phyloP scores from a whole-genome alignment of 1,284 basidiomycete species.

The Rhodofomes roseus region DNA sequence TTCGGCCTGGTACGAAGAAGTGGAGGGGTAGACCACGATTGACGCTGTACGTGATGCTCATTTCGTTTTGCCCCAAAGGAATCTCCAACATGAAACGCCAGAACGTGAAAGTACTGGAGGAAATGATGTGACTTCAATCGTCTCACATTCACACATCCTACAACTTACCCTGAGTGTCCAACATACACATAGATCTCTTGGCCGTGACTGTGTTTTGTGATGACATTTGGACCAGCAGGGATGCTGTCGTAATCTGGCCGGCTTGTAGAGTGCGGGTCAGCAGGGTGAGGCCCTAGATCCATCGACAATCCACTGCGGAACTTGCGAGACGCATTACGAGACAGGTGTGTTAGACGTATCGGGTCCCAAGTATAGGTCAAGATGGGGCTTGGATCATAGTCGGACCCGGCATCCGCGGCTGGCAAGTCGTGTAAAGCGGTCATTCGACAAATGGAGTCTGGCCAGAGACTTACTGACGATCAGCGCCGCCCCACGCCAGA shows the following conservation, averaged over 20 bases:
- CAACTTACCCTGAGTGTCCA: conserved; percentile 55
- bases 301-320: conserved; percentile 35
- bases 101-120: conserved; percentile 77
- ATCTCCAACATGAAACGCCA: conserved; percentile 93
- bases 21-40: conserved; percentile 76
- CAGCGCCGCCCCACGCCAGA: conserved; percentile 88
- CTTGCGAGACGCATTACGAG: conserved; percentile 12
- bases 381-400: conserved; percentile 74
- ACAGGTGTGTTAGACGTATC: conserved; percentile 17
- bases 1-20: conserved; percentile 81
- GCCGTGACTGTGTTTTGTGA: conserved; percentile 48
- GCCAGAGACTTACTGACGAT: conserved; percentile 62
- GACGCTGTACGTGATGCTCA: conserved; percentile 76
- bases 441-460: not conserved
- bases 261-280: conserved; percentile 46
- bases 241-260: conserved; percentile 22
- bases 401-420: conserved; percentile 79
- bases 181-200: conserved; percentile 82
- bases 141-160: not conserved
- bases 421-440: conserved; percentile 3
- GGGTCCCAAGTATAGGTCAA: conserved; percentile 81
- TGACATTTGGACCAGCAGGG: conserved; percentile 31
- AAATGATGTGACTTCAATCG: not conserved
- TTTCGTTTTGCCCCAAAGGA: conserved; percentile 70
- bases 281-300: conserved; percentile 67